Percentiles rank a stretch among this genome's conserved stretches.
These are phyloP conservation scores for Colletotrichum gigasporum DNA, from an alignment of 2,329 filamentous ascomycete species.

Conservation along the genomic window DNA sequence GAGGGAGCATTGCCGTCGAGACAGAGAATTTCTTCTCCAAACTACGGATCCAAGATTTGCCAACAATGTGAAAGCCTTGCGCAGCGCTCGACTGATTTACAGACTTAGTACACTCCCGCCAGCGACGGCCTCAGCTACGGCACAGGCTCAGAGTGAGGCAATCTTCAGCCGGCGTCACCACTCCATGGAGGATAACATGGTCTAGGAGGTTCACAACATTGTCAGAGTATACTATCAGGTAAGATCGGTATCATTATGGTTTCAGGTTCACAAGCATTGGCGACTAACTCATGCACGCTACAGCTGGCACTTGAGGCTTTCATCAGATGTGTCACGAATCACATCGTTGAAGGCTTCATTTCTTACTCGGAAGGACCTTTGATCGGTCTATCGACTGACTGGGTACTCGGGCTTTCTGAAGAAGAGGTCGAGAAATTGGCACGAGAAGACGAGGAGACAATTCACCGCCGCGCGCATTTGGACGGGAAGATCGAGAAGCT, in stretches of 20 bases:
- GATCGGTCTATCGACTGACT: slow-evolving; percentile 35
- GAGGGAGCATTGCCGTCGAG: slow-evolving; percentile 16
- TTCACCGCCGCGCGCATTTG: slow-evolving; percentile 15
- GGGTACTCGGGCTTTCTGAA: slow-evolving; percentile 31
- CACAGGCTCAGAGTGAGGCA: not conserved
- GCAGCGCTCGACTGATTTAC: slow-evolving; percentile 33
- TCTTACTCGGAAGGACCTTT: slow-evolving; percentile 34
- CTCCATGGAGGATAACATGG: slow-evolving; percentile 38
- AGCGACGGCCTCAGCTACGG: too few relatives aligned
- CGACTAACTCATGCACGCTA: not conserved
- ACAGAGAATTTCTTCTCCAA: slow-evolving; percentile 32
- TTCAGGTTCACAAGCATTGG: too few relatives aligned
- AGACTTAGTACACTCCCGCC: not conserved
- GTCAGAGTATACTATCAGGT: slow-evolving; percentile 49
- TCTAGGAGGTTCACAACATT: slow-evolving; percentile 46
- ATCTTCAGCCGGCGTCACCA: slow-evolving; percentile 34
- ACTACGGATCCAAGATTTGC: slow-evolving; percentile 38
- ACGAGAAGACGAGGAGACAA: slow-evolving; percentile 35
- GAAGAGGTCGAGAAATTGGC: slow-evolving; percentile 35
- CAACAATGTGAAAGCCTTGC: slow-evolving; percentile 33
- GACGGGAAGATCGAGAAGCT: slow-evolving; percentile 11
- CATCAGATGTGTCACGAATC: slow-evolving; percentile 35
- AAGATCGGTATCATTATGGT: not conserved
- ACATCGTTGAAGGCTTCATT: slow-evolving; percentile 38
- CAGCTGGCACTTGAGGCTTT: slow-evolving; percentile 36